A percentile compares a stretch with the other conserved stretches of the same genome.
Evolutionary conservation across 331 rosid genomes (phyloP).

Genomic region (Spiraea crenata): DNA sequence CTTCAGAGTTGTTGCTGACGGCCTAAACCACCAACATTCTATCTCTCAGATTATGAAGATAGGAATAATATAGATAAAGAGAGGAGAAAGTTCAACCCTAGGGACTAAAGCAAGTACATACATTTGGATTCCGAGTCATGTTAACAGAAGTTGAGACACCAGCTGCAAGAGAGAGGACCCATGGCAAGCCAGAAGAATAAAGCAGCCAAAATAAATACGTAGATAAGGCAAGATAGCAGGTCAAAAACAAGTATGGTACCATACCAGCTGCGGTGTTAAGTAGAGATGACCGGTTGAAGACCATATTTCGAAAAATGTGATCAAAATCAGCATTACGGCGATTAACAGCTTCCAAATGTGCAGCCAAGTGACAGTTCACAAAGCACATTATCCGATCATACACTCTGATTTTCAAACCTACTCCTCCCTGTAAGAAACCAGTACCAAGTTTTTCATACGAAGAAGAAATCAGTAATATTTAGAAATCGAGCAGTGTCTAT

Average conservation of each 20-base stretch:
- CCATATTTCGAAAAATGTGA: constrained; percentile 92
- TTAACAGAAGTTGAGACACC: constrained; percentile 83
- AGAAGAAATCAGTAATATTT: not conserved
- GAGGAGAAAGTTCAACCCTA: not conserved
- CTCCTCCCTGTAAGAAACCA: constrained; percentile 76
- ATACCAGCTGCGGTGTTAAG: constrained; percentile 91
- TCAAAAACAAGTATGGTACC: constrained; percentile 80
- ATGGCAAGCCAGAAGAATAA: constrained; percentile 96
- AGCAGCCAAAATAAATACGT: constrained; percentile 90
- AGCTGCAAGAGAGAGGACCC: constrained; percentile 83
- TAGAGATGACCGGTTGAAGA: constrained; percentile 82
- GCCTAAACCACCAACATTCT: constrained; percentile 48
- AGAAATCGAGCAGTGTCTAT: not conserved
- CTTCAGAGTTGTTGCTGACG: constrained; percentile 58
- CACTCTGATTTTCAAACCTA: constrained; percentile 96
- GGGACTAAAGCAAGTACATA: constrained; percentile 29
- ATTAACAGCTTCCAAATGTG: constrained; percentile 96
- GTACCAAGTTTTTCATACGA: not conserved
- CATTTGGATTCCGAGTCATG: constrained; percentile 66
- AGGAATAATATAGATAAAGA: constrained; percentile 20
- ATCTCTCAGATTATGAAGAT: constrained; percentile 24
- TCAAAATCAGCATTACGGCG: constrained; percentile 97
- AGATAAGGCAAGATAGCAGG: constrained; percentile 86
- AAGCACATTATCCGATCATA: constrained; percentile 96
- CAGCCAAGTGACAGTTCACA: constrained; percentile 99